A percentile compares a stretch with the other conserved stretches of the same genome.
Evolutionary conservation across 2,329 filamentous ascomycete genomes (phyloP).

Genomic region (Ceratocystis lukuohia): DNA sequence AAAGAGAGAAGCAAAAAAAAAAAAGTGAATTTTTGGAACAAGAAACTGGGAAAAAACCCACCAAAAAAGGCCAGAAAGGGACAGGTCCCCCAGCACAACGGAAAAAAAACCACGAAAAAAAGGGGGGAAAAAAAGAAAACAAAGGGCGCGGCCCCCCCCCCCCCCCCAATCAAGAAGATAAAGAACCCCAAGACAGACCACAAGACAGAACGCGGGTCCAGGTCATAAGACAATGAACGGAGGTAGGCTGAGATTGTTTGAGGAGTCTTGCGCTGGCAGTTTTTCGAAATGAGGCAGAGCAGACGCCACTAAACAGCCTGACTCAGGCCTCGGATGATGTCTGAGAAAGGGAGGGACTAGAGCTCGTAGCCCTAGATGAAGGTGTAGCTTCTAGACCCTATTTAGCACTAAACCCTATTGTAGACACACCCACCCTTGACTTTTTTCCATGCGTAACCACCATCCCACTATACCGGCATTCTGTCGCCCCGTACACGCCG

Average conservation of each 20-base stretch:
- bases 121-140: no score
- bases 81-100: no score
- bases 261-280: slow-evolving; percentile 1
- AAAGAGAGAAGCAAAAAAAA: no score
- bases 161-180: neutral
- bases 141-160: no score
- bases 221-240: neutral
- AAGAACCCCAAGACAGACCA: neutral
- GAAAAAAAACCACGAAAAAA: no score
- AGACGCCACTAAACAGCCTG: neutral
- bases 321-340: neutral
- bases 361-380: neutral
- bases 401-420: neutral
- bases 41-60: no score
- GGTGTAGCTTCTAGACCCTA: neutral
- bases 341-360: neutral
- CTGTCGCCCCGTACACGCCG: neutral
- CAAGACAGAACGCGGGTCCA: neutral
- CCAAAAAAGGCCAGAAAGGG: no score
- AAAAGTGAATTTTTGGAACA: no score
- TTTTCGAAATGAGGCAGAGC: neutral
- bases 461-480: neutral
- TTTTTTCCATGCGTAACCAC: neutral
- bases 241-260: neutral
- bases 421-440: neutral